Evolutionary conservation across 768 basidiomycete genomes (phyloP), one percentile per base, ranked within the genome.

Genomic region (Hygrocybe punicea): DNA sequence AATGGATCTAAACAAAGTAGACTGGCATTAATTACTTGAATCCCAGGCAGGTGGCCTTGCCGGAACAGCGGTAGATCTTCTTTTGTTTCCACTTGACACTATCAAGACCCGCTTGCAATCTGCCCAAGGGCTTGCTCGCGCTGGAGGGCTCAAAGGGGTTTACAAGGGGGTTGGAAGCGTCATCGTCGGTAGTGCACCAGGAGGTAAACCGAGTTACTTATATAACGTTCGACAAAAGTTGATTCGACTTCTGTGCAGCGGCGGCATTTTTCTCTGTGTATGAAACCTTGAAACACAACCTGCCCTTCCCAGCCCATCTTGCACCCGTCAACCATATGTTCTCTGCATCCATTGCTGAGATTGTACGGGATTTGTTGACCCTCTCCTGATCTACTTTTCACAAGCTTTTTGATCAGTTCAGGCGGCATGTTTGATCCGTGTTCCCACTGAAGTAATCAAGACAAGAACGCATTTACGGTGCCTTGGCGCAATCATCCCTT

Each of bases 71-170:
- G 96, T 98, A 16, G 96, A 99, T 73, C 81, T 98, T 45, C 81
- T 97, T 19, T 95, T 99, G 76, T 99, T 93, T 71, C 96, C 96
- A 1, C 85, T 99, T 56, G 96, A 99, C 74, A 97, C 96, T 1
- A 73, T 98, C 69, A 99, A 99, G 74, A 98, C 97, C 36, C 87
- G 96, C 48, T 79, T 97, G 34, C 96, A 99, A 65, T 89, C 93
- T 6, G 69, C 84, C 2, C 86, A 91, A 65, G 97, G 96, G 16
- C 98, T 99, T 70, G 68, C 83, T 45, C 75, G 77, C 25, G 86
- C 93, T 2, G 96, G 96, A 14, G 97, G 94, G 0, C 91, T 98
- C 71, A 83, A 73, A 51, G 94, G 93, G 8, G 82, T 98, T 6
- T 99, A 99, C 74, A 88, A 89, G 62, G 96, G 96, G 7, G 76